phyloP scores from a whole-genome alignment of 2,329 filamentous ascomycete species.

The Trichoderma citrinoviride region DNA sequence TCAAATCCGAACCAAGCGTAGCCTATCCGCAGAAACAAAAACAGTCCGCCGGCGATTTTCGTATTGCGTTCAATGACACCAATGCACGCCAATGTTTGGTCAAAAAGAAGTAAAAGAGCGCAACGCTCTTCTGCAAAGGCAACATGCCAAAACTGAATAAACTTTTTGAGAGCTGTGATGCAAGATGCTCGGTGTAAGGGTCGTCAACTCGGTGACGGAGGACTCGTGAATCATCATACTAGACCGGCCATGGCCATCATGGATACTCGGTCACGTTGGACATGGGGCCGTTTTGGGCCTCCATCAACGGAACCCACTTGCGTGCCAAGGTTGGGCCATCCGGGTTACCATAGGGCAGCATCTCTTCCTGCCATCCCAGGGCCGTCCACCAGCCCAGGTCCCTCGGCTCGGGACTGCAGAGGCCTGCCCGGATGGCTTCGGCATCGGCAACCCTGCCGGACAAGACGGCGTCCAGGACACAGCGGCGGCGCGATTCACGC shows the following conservation, averaged over 20 bases:
- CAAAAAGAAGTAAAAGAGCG: conserved; percentile 1
- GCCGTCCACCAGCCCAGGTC: conserved; percentile 45
- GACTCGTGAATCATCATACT: conserved; percentile 25
- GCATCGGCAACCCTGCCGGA: conserved; percentile 37
- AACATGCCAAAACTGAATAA: conserved; percentile 1
- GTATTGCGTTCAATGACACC: conserved; percentile 6
- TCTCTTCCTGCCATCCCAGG: conserved; percentile 51
- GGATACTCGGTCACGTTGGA: conserved; percentile 35
- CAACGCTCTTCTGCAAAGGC: background rate
- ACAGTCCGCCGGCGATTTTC: background rate
- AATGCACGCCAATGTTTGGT: conserved; percentile 12
- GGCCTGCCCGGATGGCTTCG: conserved; percentile 37
- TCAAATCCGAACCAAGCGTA: background rate
- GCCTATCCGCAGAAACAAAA: conserved; percentile 13
- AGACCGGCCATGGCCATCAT: conserved; percentile 24
- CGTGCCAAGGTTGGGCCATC: conserved; percentile 45
- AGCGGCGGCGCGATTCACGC: conserved; percentile 55
- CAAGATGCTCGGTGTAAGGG: conserved; percentile 24
- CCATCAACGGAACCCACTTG: conserved; percentile 43
- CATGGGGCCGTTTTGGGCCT: conserved; percentile 26
- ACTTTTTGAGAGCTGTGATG: conserved; percentile 25
- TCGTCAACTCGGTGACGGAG: conserved; percentile 25
- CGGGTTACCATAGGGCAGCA: conserved; percentile 37
- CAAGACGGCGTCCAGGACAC: conserved; percentile 44
- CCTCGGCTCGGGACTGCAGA: conserved; percentile 40